These are phyloP conservation scores for Phylloporus arenicola DNA, from an alignment of 768 basidiomycete species.

Conservation along the genomic window DNA sequence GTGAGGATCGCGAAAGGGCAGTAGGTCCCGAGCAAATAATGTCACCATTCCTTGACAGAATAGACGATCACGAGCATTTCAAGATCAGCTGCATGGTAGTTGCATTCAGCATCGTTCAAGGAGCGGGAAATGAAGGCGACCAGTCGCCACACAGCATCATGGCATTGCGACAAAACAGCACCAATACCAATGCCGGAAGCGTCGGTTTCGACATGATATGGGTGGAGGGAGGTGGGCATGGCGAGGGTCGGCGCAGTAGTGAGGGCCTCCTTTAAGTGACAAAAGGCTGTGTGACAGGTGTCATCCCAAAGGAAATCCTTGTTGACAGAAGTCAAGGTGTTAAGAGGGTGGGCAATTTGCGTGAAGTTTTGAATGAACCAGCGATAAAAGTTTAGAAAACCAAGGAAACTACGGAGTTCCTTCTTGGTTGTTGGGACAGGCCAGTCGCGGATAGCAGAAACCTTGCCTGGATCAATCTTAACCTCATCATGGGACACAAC, in stretches of 20 bases:
- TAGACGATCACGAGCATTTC: not conserved
- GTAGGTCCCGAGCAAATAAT: not conserved
- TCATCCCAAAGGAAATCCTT: not conserved
- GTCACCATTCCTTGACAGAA: not conserved
- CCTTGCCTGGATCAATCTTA: not conserved
- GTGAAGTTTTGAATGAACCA: not conserved
- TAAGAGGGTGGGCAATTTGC: not conserved
- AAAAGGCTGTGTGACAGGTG: not conserved
- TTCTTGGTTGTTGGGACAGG: no score
- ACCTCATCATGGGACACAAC: not conserved
- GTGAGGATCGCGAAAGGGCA: no score
- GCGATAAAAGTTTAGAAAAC: not conserved
- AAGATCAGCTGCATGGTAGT: not conserved
- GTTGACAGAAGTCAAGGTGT: not conserved
- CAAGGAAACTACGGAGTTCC: not conserved
- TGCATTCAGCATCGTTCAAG: not conserved
- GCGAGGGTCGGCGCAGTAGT: not conserved
- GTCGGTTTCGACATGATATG: not conserved
- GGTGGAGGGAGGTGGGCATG: not conserved
- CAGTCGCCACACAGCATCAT: not conserved
- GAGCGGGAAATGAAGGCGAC: not conserved
- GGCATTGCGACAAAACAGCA: not conserved
- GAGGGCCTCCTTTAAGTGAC: no score
- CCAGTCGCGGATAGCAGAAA: not conserved
- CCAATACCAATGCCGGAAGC: not conserved